These are phyloP conservation scores for Penicillium capsulatum DNA, from an alignment of 2,329 filamentous ascomycete species.

Conservation along the genomic window DNA sequence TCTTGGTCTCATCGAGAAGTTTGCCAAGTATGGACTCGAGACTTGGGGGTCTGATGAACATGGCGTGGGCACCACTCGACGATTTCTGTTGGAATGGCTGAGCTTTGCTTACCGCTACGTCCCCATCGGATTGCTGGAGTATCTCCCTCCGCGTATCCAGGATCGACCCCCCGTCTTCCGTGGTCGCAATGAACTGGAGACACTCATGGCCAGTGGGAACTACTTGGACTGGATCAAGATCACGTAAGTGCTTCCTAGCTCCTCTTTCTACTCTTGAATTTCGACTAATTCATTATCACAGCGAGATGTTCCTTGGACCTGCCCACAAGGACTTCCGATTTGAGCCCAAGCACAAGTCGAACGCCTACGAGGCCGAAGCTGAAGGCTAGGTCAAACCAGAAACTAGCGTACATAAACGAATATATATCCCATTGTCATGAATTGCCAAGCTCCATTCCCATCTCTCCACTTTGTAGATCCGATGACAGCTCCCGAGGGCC, in stretches of 20 bases:
- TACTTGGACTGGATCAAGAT: slow-evolving; percentile 99
- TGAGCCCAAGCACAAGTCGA: slow-evolving; percentile 96
- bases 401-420: no score
- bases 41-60: slow-evolving; percentile 95
- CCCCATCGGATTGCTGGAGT: slow-evolving; percentile 80
- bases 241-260: slow-evolving; percentile 59
- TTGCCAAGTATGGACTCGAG: slow-evolving; percentile 83
- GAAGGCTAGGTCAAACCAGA: slow-evolving; percentile 57
- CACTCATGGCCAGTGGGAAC: slow-evolving; percentile 81
- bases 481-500: slow-evolving; percentile 4
- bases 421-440: no score
- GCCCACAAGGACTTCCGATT: slow-evolving; percentile 89
- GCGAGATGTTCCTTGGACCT: slow-evolving; percentile 96
- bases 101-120: slow-evolving; percentile 92
- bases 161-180: slow-evolving; percentile 81
- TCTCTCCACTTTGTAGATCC: not conserved
- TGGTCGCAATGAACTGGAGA: slow-evolving; percentile 87
- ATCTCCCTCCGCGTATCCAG: slow-evolving; percentile 81
- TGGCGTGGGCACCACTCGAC: slow-evolving; percentile 81
- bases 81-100: slow-evolving; percentile 92
- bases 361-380: slow-evolving; percentile 66
- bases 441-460: slow-evolving; percentile 1
- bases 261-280: slow-evolving; percentile 15
- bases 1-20: slow-evolving; percentile 80
- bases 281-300: slow-evolving; percentile 38